Evolutionary conservation across 2,329 filamentous ascomycete genomes (phyloP), one percentile per base, ranked within the genome.

Genomic region (Fusarium bactridioides): DNA sequence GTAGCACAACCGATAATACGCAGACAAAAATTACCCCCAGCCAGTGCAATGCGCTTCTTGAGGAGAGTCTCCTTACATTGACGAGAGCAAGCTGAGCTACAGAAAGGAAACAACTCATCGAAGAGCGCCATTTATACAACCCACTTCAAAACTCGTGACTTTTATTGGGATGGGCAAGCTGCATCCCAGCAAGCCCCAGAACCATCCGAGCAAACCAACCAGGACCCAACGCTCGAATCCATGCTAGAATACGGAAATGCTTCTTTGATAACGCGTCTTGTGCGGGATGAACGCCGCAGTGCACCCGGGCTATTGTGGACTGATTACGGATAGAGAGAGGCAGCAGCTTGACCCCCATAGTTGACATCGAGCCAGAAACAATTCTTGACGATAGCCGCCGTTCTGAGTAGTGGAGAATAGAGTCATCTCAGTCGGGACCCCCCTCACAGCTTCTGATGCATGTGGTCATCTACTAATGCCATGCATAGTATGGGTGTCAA

Each of bases 121-220:
- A 55, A 73, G 63, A 58, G 45, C 70, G 64, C 64, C 48, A 70
- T 70, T 68, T 64, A 29, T 10, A 67, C 58, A 71, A 61, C 43
- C 53, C 56, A 70, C 47, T 43, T 48, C 44, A 47, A 35, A 58
- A 40, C 55, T 63, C 31, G 55, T 56, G 47, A 61, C 51, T 64
- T 61, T 70, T 67, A 72, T 74, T 76, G 43, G 53, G 73, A 73
- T 74, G 55, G 61, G 48, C 74, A 70, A 57, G 51, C 44, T 53
- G 50, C 53, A 61, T 64, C 63, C 73, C 47, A 31, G 62, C 63
- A 62, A 62, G 67, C 57, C 66, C 61, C 51, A 62, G 50, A 61
- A 58, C 11, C 55, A 63, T 50, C 53, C 62, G 43, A 59, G 47
- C 29, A 48, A 67, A 56, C 58, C 38, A 54, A 50, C 67, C 40